Evolutionary conservation across 2,329 filamentous ascomycete species (phyloP).

Genomic region (Fusarium robinianum): DNA sequence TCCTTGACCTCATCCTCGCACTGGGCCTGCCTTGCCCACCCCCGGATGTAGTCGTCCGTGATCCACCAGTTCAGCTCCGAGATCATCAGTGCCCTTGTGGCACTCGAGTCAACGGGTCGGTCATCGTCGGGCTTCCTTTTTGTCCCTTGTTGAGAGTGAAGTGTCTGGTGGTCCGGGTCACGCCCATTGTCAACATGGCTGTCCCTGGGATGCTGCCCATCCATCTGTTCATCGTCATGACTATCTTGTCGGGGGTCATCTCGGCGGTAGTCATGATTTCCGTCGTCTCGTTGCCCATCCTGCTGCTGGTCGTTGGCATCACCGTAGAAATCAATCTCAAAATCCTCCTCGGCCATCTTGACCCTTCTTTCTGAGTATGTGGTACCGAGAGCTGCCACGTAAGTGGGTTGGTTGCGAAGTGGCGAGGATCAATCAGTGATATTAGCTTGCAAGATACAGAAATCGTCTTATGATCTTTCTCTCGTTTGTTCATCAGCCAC

Average conservation of each 20-base stretch:
- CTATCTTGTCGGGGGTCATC: conserved; percentile 36
- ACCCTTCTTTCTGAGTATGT: conserved; percentile 11
- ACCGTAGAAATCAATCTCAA: conserved; percentile 74
- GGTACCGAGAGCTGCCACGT: conserved; percentile 23
- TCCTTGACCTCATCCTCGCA: conserved; percentile 87
- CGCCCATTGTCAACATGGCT: conserved; percentile 42
- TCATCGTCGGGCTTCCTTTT: conserved; percentile 66
- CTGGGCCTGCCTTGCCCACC: conserved; percentile 78
- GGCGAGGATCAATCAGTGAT: conserved; percentile 27
- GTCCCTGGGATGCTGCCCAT: conserved; percentile 49
- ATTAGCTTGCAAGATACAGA: conserved; percentile 38
- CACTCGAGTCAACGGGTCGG: conserved; percentile 60
- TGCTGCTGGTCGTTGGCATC: conserved; percentile 56
- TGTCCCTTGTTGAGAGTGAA: conserved; percentile 51
- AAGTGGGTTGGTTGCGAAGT: conserved; percentile 7
- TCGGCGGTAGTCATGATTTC: conserved; percentile 33
- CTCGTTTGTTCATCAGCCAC: conserved; percentile 36
- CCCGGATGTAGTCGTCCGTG: conserved; percentile 91
- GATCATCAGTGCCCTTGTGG: conserved; percentile 76
- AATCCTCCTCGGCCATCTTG: conserved; percentile 71
- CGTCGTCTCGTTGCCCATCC: conserved; percentile 43
- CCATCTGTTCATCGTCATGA: conserved; percentile 46
- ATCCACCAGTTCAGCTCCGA: conserved; percentile 97
- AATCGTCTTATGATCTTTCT: conserved; percentile 32
- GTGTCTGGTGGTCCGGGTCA: conserved; percentile 49